phyloP scores from a whole-genome alignment of 352 stramenopile genomes.

The Phytophthora pisi region DNA sequence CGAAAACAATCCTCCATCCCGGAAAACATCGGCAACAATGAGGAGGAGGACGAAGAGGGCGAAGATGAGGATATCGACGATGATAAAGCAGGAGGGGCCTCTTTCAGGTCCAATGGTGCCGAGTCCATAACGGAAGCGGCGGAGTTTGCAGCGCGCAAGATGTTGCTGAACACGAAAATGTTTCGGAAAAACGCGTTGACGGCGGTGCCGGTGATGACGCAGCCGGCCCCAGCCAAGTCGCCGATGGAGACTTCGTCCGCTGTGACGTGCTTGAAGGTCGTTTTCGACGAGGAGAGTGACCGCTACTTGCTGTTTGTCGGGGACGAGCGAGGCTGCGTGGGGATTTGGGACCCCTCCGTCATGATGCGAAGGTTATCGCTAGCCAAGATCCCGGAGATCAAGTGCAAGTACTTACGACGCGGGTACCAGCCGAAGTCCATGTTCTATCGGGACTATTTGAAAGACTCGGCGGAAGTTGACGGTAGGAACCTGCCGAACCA shows the following conservation, averaged over 20 bases:
- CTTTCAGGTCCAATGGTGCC: background rate
- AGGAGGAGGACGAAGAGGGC: constrained; percentile 24
- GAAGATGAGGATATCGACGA: background rate
- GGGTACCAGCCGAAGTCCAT: constrained; percentile 69
- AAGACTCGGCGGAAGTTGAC: constrained; percentile 37
- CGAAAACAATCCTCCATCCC: constrained; percentile 15
- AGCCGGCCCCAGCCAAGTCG: background rate
- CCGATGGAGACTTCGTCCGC: constrained; percentile 20
- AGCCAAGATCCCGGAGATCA: constrained; percentile 64
- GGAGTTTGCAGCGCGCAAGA: constrained; percentile 42
- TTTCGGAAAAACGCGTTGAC: constrained; percentile 34
- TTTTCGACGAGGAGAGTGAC: constrained; percentile 49
- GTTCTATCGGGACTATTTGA: constrained; percentile 62
- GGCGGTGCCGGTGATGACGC: constrained; percentile 8
- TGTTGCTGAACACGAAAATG: constrained; percentile 33
- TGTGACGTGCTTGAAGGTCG: constrained; percentile 61
- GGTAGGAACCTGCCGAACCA: constrained; percentile 9
- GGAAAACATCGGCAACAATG: constrained; percentile 12
- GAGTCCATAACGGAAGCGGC: constrained; percentile 45
- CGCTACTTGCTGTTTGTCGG: constrained; percentile 65
- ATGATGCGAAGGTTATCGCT: constrained; percentile 61
- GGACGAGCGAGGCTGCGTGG: constrained; percentile 55
- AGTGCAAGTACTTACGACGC: constrained; percentile 61
- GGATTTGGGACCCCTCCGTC: constrained; percentile 53
- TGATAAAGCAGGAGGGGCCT: background rate